A percentile compares a stretch with the other conserved stretches of the same genome.
These are phyloP conservation scores for Zymoseptoria ardabiliae DNA, from an alignment of 2,329 filamentous ascomycete genomes.

Conservation along the genomic window DNA sequence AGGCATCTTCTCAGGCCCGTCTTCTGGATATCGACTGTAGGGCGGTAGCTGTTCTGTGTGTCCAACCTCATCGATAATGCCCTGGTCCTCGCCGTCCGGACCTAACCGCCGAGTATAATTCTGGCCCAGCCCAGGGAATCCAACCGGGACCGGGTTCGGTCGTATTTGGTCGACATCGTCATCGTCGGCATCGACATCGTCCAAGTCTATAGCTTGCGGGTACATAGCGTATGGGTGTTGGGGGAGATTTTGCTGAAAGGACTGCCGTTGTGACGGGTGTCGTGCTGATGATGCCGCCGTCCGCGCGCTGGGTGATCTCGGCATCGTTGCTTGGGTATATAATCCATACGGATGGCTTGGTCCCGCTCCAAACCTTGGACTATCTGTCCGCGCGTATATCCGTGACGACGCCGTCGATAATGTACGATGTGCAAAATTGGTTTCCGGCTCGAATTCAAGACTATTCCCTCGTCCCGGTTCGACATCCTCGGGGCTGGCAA, in stretches of 20 bases:
- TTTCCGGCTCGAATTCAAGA: slow-evolving; percentile 23
- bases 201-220: slow-evolving; percentile 64
- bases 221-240: slow-evolving; percentile 85
- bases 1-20: slow-evolving; percentile 49
- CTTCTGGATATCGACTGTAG: slow-evolving; percentile 82
- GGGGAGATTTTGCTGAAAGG: slow-evolving; percentile 42
- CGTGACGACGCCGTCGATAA: slow-evolving; percentile 34
- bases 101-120: slow-evolving; percentile 64
- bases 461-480: slow-evolving; percentile 15
- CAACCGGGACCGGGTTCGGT: slow-evolving; percentile 51
- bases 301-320: slow-evolving; percentile 57
- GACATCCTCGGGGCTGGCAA: slow-evolving; percentile 30
- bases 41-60: slow-evolving; percentile 88
- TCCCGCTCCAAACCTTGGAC: slow-evolving; percentile 61
- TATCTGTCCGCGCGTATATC: slow-evolving; percentile 42
- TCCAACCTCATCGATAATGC: slow-evolving; percentile 78
- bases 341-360: slow-evolving; percentile 80
- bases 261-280: slow-evolving; percentile 50
- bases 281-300: slow-evolving; percentile 59
- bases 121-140: slow-evolving; percentile 62
- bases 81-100: slow-evolving; percentile 78
- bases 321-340: slow-evolving; percentile 65
- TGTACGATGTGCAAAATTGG: slow-evolving; percentile 23
- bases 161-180: slow-evolving; percentile 30
- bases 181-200: slow-evolving; percentile 40